A percentile compares a stretch with the other conserved stretches of the same genome.
phyloP scores from a whole-genome alignment of 139 green algal species.

The Closterium sp. region DNA sequence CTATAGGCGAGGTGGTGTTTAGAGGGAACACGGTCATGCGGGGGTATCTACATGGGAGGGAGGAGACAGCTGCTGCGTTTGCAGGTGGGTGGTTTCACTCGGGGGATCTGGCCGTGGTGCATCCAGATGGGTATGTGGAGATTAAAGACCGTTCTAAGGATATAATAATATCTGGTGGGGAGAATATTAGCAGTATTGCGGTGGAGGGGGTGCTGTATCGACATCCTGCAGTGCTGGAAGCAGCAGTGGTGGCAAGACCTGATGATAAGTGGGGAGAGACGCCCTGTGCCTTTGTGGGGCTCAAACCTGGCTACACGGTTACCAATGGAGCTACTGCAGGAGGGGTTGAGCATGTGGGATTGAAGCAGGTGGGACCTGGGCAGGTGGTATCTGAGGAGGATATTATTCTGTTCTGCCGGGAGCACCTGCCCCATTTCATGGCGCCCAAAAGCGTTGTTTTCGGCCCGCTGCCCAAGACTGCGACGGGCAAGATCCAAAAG shows the following conservation, averaged over 20 bases:
- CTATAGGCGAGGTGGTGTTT: constrained; percentile 46
- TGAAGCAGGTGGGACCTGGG: background rate
- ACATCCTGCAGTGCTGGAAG: constrained; percentile 28
- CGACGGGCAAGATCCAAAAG: constrained; percentile 45
- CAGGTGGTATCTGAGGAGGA: constrained; percentile 22
- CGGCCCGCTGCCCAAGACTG: constrained; percentile 35
- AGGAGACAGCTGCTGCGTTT: constrained; percentile 32
- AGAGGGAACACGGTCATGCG: constrained; percentile 41
- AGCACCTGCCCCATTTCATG: constrained; percentile 34
- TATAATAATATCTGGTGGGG: constrained; percentile 50
- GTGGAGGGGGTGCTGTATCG: constrained; percentile 29
- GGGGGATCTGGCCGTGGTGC: constrained; percentile 40
- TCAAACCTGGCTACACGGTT: background rate
- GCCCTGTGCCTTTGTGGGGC: constrained; percentile 23
- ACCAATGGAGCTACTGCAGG: background rate
- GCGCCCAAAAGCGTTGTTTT: constrained; percentile 21
- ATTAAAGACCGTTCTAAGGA: constrained; percentile 46
- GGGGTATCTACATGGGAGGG: constrained; percentile 31
- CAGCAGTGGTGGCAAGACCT: constrained; percentile 31
- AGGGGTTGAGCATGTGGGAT: background rate
- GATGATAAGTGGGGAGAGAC: constrained; percentile 44
- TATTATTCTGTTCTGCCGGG: constrained; percentile 34
- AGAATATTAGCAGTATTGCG: constrained; percentile 45
- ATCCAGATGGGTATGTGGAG: constrained; percentile 43
- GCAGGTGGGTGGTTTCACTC: constrained; percentile 46